phyloP scores from a whole-genome alignment of 2,329 filamentous ascomycete species.

The Calonectria ilicicola region DNA sequence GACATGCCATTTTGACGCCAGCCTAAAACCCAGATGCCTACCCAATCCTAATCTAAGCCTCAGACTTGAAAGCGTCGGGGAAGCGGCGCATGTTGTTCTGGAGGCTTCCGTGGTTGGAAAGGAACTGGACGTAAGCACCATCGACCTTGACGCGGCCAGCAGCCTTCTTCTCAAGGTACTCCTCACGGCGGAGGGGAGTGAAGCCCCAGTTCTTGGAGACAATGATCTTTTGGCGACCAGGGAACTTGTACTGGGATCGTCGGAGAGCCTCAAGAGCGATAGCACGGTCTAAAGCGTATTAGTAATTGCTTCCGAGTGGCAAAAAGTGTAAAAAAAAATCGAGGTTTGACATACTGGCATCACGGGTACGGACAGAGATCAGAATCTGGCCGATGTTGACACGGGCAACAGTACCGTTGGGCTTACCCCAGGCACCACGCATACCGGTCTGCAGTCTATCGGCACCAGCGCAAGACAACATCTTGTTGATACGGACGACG shows the following conservation, averaged over 20 bases:
- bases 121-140: constrained; percentile 99
- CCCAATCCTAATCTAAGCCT: constrained; percentile 60
- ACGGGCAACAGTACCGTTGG: constrained; percentile 98
- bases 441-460: constrained; percentile 99
- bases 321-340: constrained; percentile 20
- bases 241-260: constrained; percentile 99
- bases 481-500: constrained; percentile 99
- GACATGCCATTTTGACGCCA: constrained; percentile 61
- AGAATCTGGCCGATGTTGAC: constrained; percentile 99
- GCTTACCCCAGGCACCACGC: constrained; percentile 99
- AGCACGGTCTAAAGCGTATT: constrained; percentile 75
- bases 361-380: constrained; percentile 96
- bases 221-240: constrained; percentile 99
- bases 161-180: constrained; percentile 96
- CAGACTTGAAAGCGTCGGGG: constrained; percentile 85
- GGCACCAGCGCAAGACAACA: constrained; percentile 99
- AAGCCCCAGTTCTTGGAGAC: constrained; percentile 99
- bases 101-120: constrained; percentile 90
- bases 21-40: constrained; percentile 55
- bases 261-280: constrained; percentile 98
- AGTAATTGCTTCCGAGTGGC: constrained; percentile 37
- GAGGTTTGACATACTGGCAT: constrained; percentile 74
- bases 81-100: constrained; percentile 92
- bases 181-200: constrained; percentile 96
- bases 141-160: constrained; percentile 95